These are phyloP conservation scores for Echium plantagineum DNA, from an alignment of 257 asterid genomes.

Conservation along the genomic window DNA sequence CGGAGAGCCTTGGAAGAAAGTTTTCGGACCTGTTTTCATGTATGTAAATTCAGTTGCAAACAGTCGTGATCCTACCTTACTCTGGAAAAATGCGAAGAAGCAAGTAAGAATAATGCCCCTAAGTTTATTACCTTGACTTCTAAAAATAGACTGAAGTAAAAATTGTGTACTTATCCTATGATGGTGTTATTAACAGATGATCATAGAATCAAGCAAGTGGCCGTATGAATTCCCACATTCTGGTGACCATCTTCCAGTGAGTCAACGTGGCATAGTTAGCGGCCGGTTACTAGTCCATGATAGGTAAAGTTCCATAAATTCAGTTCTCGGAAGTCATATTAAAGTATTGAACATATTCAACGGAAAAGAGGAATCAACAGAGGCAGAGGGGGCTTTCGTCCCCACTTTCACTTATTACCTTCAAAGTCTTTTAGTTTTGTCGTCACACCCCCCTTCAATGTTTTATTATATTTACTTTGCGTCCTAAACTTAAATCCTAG, in stretches of 20 bases:
- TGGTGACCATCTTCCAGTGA: neutral
- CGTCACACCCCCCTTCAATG: neutral
- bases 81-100: slow-evolving; percentile 53
- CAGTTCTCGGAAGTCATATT: neutral
- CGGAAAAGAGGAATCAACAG: no score
- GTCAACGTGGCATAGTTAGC: neutral
- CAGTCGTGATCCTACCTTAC: slow-evolving; percentile 26
- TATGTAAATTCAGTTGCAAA: slow-evolving; percentile 40
- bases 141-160: neutral
- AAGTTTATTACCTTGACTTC: neutral
- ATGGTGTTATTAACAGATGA: neutral
- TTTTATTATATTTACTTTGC: neutral
- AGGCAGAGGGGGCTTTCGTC: no score
- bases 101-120: slow-evolving; percentile 32
- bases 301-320: neutral
- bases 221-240: neutral
- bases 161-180: neutral
- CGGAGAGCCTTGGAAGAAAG: slow-evolving; percentile 59
- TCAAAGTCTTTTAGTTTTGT: no score
- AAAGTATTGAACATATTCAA: no score
- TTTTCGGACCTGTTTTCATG: slow-evolving; percentile 49
- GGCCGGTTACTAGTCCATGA: neutral
- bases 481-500: neutral
- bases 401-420: no score
- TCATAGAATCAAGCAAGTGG: neutral